phyloP scores from a whole-genome alignment of 2,329 filamentous ascomycete species.

The Stagonosporopsis rhizophila region DNA sequence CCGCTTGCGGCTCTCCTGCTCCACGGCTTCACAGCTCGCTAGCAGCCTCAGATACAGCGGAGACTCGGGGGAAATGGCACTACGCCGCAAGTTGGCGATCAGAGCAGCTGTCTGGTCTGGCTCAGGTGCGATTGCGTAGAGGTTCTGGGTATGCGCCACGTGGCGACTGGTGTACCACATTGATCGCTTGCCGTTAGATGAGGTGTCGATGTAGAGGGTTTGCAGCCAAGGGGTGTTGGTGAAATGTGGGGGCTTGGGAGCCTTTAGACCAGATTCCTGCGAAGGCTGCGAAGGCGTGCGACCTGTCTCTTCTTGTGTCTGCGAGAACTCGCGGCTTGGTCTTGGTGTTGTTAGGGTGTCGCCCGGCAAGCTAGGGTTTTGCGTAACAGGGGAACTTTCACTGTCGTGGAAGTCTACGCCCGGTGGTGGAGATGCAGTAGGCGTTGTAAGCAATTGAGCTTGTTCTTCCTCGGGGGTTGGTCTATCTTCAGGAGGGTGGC shows the following conservation, averaged over 20 bases:
- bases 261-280: background rate
- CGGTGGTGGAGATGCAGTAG: background rate
- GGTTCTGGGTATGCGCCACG: constrained; percentile 18
- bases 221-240: constrained; percentile 27
- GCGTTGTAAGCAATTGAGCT: background rate
- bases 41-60: constrained; percentile 47
- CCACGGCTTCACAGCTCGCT: constrained; percentile 66
- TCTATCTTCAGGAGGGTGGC: background rate
- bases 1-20: constrained; percentile 71
- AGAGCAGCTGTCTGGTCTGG: constrained; percentile 10
- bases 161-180: constrained; percentile 4
- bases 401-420: background rate
- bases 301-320: background rate
- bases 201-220: background rate
- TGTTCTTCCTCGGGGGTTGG: background rate
- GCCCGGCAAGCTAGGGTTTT: background rate
- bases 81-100: constrained; percentile 26
- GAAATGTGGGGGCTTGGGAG: constrained; percentile 10
- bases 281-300: background rate
- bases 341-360: background rate
- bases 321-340: background rate
- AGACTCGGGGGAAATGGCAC: constrained; percentile 26
- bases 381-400: background rate
- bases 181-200: background rate
- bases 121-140: constrained; percentile 16